phyloP scores from a whole-genome alignment of 495 filamentous ascomycete species.

The Margaritispora aquatica region DNA sequence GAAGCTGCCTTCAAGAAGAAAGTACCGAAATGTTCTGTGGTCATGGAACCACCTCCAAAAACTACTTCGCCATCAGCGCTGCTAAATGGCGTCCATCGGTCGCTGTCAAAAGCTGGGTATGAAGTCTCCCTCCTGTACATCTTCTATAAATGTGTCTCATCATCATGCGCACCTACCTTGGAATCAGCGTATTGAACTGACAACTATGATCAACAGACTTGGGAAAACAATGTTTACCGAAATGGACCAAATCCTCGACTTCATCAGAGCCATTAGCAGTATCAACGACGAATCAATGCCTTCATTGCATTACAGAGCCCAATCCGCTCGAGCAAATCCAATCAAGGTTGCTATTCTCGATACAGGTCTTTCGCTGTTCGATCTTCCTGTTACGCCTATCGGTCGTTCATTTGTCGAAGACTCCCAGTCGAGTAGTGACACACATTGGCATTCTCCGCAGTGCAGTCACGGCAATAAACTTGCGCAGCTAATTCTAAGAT shows the following conservation, averaged over 20 bases:
- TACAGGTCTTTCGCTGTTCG: neutral
- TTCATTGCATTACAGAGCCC: neutral
- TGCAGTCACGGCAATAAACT: neutral
- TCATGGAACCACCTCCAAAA: neutral
- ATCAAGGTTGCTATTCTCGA: neutral
- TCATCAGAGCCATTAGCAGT: neutral
- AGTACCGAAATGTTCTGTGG: neutral
- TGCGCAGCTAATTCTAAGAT: neutral
- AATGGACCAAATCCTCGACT: neutral
- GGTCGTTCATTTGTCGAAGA: neutral
- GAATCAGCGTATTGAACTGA: neutral
- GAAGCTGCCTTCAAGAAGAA: neutral
- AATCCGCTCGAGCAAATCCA: neutral
- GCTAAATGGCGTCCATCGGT: neutral
- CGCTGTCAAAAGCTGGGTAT: neutral
- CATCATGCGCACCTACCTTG: neutral
- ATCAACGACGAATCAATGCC: neutral
- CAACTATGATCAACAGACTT: too few species aligned
- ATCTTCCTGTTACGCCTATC: neutral
- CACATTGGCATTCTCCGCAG: neutral
- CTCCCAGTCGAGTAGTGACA: neutral
- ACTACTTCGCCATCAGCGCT: neutral
- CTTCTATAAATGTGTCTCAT: neutral
- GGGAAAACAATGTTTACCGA: neutral
- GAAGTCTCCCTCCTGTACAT: neutral